phyloP scores from a whole-genome alignment of 2,329 filamentous ascomycete genomes.

The Botryosphaeria dothidea region DNA sequence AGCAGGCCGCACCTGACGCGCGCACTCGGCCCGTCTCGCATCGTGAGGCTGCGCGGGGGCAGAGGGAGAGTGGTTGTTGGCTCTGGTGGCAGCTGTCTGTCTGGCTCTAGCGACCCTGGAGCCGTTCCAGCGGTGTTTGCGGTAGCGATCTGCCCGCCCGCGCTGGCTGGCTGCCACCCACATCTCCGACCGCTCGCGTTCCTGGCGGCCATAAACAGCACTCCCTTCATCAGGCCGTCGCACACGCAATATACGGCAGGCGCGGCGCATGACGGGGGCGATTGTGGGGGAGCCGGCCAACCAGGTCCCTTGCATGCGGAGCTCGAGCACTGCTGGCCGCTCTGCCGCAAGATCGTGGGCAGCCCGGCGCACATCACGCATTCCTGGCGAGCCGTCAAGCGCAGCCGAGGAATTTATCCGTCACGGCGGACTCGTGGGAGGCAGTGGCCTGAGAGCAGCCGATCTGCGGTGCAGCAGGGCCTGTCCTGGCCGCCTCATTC shows the following conservation, averaged over 20 bases:
- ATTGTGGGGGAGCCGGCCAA: conserved; percentile 15
- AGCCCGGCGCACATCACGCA: conserved; percentile 18
- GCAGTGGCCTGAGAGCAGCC: conserved; percentile 19
- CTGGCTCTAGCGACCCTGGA: background rate
- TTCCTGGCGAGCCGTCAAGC: conserved; percentile 17
- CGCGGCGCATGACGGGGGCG: conserved; percentile 2
- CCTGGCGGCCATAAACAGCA: conserved; percentile 20
- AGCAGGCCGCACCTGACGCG: conserved; percentile 4
- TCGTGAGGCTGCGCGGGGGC: background rate
- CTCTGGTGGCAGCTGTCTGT: background rate
- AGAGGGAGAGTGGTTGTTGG: background rate
- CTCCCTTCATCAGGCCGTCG: conserved; percentile 23
- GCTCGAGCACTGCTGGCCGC: conserved; percentile 11
- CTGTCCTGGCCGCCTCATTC: conserved; percentile 40
- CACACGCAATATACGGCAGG: conserved; percentile 12
- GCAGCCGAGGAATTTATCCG: conserved; percentile 26
- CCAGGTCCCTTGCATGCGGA: conserved; percentile 11
- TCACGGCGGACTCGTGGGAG: conserved; percentile 19
- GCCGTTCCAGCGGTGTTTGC: background rate
- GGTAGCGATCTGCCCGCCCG: conserved; percentile 14
- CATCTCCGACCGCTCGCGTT: conserved; percentile 16
- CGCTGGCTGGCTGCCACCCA: too few relatives aligned
- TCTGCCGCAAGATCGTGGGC: conserved; percentile 17
- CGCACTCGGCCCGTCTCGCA: conserved; percentile 9
- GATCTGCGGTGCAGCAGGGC: conserved; percentile 44